Evolutionary conservation across 2,329 filamentous ascomycete genomes (phyloP).

Genomic region (Hymenoscyphus albidus): DNA sequence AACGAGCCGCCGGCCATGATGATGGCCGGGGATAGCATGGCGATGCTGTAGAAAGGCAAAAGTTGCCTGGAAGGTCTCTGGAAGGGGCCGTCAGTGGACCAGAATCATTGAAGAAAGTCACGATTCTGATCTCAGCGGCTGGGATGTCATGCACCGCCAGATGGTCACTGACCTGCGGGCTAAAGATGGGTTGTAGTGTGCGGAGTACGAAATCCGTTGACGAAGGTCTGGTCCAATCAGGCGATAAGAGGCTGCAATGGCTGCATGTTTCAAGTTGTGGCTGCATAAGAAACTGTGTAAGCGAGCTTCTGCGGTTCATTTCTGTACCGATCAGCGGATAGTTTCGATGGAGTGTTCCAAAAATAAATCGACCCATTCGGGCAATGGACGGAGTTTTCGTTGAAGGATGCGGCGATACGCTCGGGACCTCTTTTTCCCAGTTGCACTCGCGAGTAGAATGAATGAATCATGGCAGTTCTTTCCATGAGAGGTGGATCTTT

Average conservation of each 20-base stretch:
- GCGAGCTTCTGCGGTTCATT: conserved; percentile 1
- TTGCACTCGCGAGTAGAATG: conserved; percentile 1
- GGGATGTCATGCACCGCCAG: conserved; percentile 5
- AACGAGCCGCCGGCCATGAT: conserved; percentile 10
- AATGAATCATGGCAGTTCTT: conserved; percentile 3
- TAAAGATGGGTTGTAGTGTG: not conserved
- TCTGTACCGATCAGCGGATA: not conserved
- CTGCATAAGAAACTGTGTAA: conserved; percentile 7
- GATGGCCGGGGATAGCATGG: not conserved
- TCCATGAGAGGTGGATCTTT: not conserved
- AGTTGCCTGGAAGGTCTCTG: not conserved
- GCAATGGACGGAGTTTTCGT: conserved; percentile 1
- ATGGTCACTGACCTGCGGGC: not conserved
- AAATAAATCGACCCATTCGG: conserved; percentile 4
- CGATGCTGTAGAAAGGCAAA: not conserved
- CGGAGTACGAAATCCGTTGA: not conserved
- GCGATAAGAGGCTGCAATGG: not conserved
- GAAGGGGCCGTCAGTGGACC: not conserved
- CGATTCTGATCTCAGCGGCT: conserved; percentile 7
- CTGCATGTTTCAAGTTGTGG: conserved; percentile 6
- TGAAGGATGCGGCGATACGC: conserved; percentile 14
- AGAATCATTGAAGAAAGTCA: not conserved
- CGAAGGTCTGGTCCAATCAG: conserved; percentile 4
- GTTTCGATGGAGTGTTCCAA: not conserved
- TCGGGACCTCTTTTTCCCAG: conserved; percentile 6